phyloP scores from a whole-genome alignment of 495 filamentous ascomycete genomes.

The Echria macrotheca region DNA sequence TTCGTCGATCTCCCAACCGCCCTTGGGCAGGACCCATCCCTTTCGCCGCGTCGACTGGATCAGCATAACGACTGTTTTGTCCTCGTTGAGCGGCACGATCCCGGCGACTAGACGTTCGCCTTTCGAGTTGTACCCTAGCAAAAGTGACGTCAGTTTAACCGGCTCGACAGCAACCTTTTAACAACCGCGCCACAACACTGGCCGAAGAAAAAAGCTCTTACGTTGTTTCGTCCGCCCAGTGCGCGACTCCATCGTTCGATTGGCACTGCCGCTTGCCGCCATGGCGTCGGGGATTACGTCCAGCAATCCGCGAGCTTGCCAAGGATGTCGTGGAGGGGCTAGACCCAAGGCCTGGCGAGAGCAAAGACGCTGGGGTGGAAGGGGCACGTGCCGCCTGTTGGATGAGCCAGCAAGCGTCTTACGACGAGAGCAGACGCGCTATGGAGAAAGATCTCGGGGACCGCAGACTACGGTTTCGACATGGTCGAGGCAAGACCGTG shows the following conservation, averaged over 20 bases:
- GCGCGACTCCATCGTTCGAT: constrained; percentile 70
- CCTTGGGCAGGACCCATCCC: constrained; percentile 95
- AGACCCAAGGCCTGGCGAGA: neutral
- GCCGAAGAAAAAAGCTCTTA: too few relatives aligned
- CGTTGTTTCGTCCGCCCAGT: constrained; percentile 71
- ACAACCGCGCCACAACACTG: too few relatives aligned
- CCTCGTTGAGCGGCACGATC: constrained; percentile 67
- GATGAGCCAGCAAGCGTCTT: neutral
- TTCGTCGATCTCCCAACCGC: constrained; percentile 96
- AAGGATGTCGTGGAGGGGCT: neutral
- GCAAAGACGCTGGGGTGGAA: neutral
- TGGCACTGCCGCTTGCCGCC: constrained; percentile 46
- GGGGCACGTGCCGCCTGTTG: neutral
- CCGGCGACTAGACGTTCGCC: constrained; percentile 95
- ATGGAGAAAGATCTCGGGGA: constrained; percentile 15
- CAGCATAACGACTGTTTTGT: constrained; percentile 74
- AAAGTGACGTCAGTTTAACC: constrained; percentile 33
- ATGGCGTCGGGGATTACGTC: constrained; percentile 20
- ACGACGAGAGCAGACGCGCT: neutral
- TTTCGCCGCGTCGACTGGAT: constrained; percentile 83
- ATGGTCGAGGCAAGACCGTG: constrained; percentile 12
- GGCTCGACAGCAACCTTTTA: too few relatives aligned
- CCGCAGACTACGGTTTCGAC: constrained; percentile 5
- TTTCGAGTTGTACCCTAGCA: constrained; percentile 77
- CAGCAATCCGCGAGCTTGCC: constrained; percentile 10